Conservation (phyloP, 2,329 filamentous ascomycete genomes). For the Alternaria novae-zelandiae region DNA sequence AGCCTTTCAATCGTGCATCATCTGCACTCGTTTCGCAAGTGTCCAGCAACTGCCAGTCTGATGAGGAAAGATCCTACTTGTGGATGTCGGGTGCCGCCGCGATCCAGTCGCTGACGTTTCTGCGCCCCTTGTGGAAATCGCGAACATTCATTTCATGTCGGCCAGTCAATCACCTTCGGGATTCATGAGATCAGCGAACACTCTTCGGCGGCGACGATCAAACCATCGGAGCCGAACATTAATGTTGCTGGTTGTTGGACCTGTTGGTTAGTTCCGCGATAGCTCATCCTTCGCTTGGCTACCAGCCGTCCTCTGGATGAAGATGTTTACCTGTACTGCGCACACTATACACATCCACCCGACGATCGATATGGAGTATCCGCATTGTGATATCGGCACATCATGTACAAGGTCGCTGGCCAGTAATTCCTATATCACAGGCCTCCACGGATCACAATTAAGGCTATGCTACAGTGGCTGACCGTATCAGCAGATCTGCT, state of each 20-base stretch:
- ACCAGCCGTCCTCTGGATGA: not conserved
- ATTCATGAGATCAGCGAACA: not conserved
- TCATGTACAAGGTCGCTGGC: not conserved
- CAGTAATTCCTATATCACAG: not conserved
- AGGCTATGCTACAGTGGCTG: not conserved
- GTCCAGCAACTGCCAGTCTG: not conserved
- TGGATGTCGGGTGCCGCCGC: not conserved
- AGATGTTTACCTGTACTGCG: not conserved
- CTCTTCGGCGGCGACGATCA: accelerated
- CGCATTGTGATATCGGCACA: not conserved
- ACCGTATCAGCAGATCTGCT: not conserved
- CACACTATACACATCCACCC: not conserved
- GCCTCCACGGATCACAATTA: not conserved
- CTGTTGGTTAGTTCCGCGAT: not conserved
- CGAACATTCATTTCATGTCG: accelerated
- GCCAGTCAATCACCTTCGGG: not conserved
- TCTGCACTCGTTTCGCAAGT: not conserved
- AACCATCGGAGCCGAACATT: not conserved
- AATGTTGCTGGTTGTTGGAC: not conserved
- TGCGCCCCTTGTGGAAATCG: not conserved
- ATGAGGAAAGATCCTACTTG: not conserved
- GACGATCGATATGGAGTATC: not conserved
- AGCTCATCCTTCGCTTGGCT: not conserved
- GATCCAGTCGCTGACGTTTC: not conserved
- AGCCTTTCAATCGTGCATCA: not conserved